Evolutionary conservation across 192 early-diverging fungal species (phyloP), one percentile per base, ranked within the genome.

Genomic region (Coemansia furcata): DNA sequence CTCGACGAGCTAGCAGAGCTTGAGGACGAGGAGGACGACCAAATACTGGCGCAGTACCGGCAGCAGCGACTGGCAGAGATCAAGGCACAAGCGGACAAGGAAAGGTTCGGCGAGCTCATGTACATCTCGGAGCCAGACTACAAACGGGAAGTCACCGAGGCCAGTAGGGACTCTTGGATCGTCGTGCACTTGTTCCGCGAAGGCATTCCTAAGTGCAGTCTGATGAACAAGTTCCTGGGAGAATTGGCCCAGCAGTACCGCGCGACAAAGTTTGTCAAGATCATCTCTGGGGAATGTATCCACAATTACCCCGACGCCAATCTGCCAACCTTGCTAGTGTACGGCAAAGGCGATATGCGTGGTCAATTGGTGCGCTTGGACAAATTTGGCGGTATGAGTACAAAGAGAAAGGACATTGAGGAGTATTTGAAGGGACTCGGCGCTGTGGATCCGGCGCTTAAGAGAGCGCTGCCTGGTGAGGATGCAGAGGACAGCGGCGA

Each of bases 101-200:
- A 92, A 74, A 93, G 90, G 63, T 99, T 87, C 78, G 97, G 97
- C 39, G 84, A 89, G 37, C 87, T 98, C 6, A 68, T 72, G 6
- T 88, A 95, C 40, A 97, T 99, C 26, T 93, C 92, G 2, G 94
- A 98, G 84, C 92, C 97, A 0, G 94, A 99, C 61, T 99, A 94
- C 76, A 79, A 89, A 42, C 72, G 69, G 38, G 90, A 96, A 77
- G 95, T 99, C 2, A 94, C 95, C 4, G 93, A 95, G 29, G 94
- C 94, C 11, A 93, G 91, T 84, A 89, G 89, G 63, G 83, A 89
- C n/a, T 71, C 65, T 1, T 88, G 86, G 82, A 87, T 92, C 8
- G 86, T 90, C 21, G 83, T 78, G 21, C 68, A 75, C 36, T 58
- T 81, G 63, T 77, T 85, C 69, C 87, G 87, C 59, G 75, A 85